Conservation (phyloP, 2,329 filamentous ascomycete species). For the Xylariaceae sp. region DNA sequence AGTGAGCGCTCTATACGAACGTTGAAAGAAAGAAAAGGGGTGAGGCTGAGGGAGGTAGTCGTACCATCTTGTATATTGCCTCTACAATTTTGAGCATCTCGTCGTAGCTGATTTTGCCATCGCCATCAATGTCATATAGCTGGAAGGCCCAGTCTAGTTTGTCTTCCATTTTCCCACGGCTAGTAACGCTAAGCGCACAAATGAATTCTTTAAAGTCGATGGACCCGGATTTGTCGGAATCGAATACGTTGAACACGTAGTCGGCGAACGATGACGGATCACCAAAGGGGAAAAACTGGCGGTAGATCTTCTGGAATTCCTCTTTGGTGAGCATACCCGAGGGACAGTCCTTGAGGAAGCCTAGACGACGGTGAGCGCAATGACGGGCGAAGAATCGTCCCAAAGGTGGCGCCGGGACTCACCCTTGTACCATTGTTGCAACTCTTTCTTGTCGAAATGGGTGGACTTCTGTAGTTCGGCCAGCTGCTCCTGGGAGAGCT, state of each 20-base stretch:
- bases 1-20: slow-evolving; percentile 6
- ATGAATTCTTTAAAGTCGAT: slow-evolving; percentile 99
- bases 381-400: not conserved
- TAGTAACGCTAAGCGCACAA: slow-evolving; percentile 93
- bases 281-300: slow-evolving; percentile 98
- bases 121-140: slow-evolving; percentile 97
- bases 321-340: slow-evolving; percentile 95
- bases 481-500: slow-evolving; percentile 95
- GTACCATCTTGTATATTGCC: slow-evolving; percentile 99
- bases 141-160: slow-evolving; percentile 99
- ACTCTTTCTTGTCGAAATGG: slow-evolving; percentile 98
- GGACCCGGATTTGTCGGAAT: slow-evolving; percentile 92
- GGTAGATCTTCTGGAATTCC: slow-evolving; percentile 99
- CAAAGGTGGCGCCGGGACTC: slow-evolving; percentile 27
- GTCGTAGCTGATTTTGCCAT: slow-evolving; percentile 98
- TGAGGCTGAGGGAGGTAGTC: slow-evolving; percentile 11
- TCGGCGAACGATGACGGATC: slow-evolving; percentile 97
- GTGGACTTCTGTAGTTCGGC: slow-evolving; percentile 93
- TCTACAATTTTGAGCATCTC: slow-evolving; percentile 99
- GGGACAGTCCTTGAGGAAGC: slow-evolving; percentile 97
- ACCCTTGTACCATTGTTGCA: slow-evolving; percentile 99
- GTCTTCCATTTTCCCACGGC: slow-evolving; percentile 97
- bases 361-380: slow-evolving; percentile 42
- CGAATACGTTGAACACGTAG: slow-evolving; percentile 99
- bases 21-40: no score